Evolutionary conservation across 2,329 filamentous ascomycete species (phyloP).

Genomic region (Tympanopsis confertula): DNA sequence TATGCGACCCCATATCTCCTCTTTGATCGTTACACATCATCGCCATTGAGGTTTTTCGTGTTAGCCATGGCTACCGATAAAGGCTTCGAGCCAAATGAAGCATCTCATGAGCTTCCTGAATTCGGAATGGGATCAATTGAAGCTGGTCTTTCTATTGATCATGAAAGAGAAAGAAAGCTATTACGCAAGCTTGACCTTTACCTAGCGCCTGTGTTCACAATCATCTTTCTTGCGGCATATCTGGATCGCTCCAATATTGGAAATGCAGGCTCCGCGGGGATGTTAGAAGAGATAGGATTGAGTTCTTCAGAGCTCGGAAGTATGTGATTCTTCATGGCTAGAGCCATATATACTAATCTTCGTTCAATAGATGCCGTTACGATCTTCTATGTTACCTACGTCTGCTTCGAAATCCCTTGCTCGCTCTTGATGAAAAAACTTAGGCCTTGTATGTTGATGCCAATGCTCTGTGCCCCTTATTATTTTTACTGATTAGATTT

Average conservation of each 20-base stretch:
- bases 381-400: constrained; percentile 38
- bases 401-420: constrained; percentile 32
- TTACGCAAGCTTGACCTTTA: constrained; percentile 18
- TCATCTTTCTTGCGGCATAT: constrained; percentile 41
- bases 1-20: too few species aligned
- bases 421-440: constrained; percentile 34
- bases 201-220: constrained; percentile 33
- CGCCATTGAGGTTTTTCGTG: too few species aligned
- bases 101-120: too few species aligned
- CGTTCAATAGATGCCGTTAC: constrained; percentile 24
- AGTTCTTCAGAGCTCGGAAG: constrained; percentile 35
- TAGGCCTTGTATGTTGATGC: constrained; percentile 25
- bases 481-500: background rate
- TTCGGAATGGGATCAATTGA: too few species aligned
- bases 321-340: too few species aligned
- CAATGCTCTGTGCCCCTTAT: constrained; percentile 8
- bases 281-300: constrained; percentile 29
- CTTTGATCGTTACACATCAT: too few species aligned
- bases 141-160: constrained; percentile 8
- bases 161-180: constrained; percentile 13
- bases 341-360: too few species aligned
- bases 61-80: too few species aligned
- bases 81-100: too few species aligned
- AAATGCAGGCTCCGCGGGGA: constrained; percentile 32
- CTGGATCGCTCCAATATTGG: constrained; percentile 42